These are phyloP conservation scores for Kalaharituber pfeilii DNA, from an alignment of 2,329 filamentous ascomycete species.

Conservation along the genomic window DNA sequence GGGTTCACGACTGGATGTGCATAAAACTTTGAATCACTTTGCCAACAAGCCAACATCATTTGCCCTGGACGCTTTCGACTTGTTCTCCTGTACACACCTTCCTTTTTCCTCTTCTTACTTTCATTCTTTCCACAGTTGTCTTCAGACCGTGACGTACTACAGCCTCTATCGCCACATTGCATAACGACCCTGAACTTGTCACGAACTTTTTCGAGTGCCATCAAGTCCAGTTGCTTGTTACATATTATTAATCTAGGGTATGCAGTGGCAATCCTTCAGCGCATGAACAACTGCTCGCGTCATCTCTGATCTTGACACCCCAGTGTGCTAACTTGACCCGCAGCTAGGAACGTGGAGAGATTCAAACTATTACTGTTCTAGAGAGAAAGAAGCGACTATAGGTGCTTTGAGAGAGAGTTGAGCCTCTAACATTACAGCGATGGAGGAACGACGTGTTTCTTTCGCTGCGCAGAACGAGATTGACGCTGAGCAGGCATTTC, in stretches of 20 bases:
- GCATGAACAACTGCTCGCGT: not conserved
- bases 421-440: not conserved
- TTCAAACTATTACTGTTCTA: not conserved
- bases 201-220: constrained; percentile 9
- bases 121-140: too few species aligned
- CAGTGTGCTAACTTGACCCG: not conserved
- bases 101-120: too few species aligned
- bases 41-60: too few species aligned
- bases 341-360: not conserved
- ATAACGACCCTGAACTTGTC: too few species aligned
- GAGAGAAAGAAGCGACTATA: not conserved
- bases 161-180: too few species aligned
- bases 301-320: not conserved
- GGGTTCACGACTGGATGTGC: too few species aligned
- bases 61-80: too few species aligned
- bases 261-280: not conserved
- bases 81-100: too few species aligned
- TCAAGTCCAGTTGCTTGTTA: too few species aligned
- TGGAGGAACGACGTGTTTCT: constrained; percentile 2
- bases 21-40: too few species aligned
- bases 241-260: not conserved
- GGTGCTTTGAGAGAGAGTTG: not conserved
- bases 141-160: too few species aligned
- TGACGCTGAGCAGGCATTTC: constrained; percentile 15
- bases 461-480: constrained; percentile 2